These are phyloP conservation scores for Botrytis cinerea DNA, from an alignment of 2,329 filamentous ascomycete species.

Conservation along the genomic window DNA sequence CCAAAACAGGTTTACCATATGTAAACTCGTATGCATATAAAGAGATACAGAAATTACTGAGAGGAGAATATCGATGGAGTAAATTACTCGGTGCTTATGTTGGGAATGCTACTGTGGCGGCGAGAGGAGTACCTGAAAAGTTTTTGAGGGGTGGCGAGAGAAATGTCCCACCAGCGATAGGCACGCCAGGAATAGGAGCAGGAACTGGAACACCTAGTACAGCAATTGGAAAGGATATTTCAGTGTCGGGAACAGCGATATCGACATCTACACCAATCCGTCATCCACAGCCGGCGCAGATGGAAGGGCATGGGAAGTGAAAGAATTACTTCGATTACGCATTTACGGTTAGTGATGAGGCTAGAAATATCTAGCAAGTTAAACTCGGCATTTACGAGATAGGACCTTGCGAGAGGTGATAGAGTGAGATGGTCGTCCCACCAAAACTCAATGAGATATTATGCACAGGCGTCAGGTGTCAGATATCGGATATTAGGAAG, in stretches of 20 bases:
- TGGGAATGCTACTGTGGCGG: slow-evolving; percentile 64
- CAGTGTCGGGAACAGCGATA: background rate
- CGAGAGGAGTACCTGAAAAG: slow-evolving; percentile 75
- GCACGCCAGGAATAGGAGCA: too few species aligned
- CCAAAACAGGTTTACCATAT: slow-evolving; percentile 80
- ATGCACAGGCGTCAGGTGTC: background rate
- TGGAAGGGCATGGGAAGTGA: background rate
- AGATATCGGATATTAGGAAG: background rate
- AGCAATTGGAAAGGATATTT: background rate
- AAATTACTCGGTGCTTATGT: slow-evolving; percentile 79
- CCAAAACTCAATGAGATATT: background rate
- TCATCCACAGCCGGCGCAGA: background rate
- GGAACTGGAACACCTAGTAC: background rate
- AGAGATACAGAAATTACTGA: slow-evolving; percentile 73
- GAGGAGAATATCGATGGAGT: slow-evolving; percentile 81
- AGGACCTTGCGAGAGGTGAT: background rate
- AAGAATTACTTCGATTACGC: background rate
- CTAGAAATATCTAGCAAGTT: too few species aligned
- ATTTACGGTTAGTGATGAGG: background rate
- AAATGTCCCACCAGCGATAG: background rate
- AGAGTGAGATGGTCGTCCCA: background rate
- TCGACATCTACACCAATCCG: background rate
- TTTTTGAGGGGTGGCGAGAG: slow-evolving; percentile 51
- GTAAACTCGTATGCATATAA: slow-evolving; percentile 77
- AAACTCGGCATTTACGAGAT: background rate